These are phyloP conservation scores for Sugiyamaella novakii DNA, from an alignment of 1,139 yeast species.

Conservation along the genomic window DNA sequence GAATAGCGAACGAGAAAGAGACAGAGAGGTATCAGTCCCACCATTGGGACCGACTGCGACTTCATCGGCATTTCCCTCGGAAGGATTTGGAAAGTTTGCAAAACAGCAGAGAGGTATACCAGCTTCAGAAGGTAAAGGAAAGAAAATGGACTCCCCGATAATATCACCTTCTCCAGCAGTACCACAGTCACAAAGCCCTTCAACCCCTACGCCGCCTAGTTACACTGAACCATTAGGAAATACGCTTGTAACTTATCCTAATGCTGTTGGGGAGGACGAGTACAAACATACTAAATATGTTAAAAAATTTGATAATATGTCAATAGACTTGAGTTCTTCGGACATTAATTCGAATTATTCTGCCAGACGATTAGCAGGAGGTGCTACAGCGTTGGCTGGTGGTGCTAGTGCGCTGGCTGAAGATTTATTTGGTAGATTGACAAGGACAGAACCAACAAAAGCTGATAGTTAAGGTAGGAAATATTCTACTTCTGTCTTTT, in stretches of 20 bases:
- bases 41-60: neutral
- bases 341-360: neutral
- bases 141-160: neutral
- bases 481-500: too few species aligned
- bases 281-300: neutral
- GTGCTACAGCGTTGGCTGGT: constrained; percentile 9
- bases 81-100: constrained; percentile 13
- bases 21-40: constrained; percentile 6
- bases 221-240: constrained; percentile 22
- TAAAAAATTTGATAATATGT: constrained; percentile 9
- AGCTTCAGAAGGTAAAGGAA: neutral
- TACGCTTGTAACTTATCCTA: constrained; percentile 23
- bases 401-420: constrained; percentile 9
- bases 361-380: constrained; percentile 3
- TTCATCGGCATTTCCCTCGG: constrained; percentile 18
- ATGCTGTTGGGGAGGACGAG: constrained; percentile 17
- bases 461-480: constrained; percentile 5
- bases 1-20: neutral
- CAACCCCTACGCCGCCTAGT: neutral
- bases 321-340: constrained; percentile 1
- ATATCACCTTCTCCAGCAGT: neutral
- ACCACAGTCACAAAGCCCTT: neutral
- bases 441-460: constrained; percentile 7
- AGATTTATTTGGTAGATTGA: constrained; percentile 15
- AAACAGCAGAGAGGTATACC: neutral